These are phyloP conservation scores for Xylaria nigripes DNA, from an alignment of 495 filamentous ascomycete species.

Conservation along the genomic window DNA sequence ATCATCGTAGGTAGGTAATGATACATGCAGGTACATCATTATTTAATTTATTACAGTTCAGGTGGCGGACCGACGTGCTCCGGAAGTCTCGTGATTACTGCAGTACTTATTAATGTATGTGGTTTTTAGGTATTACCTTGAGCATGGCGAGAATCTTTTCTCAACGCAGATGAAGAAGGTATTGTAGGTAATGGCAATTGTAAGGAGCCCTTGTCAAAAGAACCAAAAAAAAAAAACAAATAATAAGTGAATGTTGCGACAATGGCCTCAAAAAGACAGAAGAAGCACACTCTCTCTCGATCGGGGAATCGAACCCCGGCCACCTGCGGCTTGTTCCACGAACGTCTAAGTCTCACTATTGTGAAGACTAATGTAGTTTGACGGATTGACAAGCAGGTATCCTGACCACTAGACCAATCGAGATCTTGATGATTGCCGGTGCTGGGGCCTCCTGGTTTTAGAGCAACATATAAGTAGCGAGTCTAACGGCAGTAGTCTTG, in stretches of 20 bases:
- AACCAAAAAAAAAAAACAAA: background rate
- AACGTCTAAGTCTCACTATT: background rate
- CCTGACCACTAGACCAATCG: conserved; percentile 14
- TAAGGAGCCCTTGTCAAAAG: too few species aligned
- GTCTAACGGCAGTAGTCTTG: too few species aligned
- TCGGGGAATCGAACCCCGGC: conserved; percentile 38
- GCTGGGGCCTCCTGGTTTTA: background rate
- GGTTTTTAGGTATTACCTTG: too few species aligned
- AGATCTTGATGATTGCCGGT: background rate
- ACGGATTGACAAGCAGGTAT: conserved; percentile 14
- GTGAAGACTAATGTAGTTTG: background rate
- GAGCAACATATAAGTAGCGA: background rate
- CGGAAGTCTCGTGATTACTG: too few species aligned
- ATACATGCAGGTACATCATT: too few species aligned
- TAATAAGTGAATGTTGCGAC: background rate
- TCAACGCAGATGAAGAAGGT: too few species aligned
- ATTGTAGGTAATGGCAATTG: too few species aligned
- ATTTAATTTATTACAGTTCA: too few species aligned
- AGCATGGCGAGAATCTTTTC: too few species aligned
- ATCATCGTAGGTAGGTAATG: too few species aligned
- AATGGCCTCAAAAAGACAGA: background rate
- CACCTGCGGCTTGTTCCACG: conserved; percentile 20
- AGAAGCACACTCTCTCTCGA: conserved; percentile 21
- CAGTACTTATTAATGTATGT: too few species aligned
- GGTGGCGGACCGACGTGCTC: too few species aligned